phyloP scores from a whole-genome alignment of 208 protist species.

The Blechomonas ayalai region DNA sequence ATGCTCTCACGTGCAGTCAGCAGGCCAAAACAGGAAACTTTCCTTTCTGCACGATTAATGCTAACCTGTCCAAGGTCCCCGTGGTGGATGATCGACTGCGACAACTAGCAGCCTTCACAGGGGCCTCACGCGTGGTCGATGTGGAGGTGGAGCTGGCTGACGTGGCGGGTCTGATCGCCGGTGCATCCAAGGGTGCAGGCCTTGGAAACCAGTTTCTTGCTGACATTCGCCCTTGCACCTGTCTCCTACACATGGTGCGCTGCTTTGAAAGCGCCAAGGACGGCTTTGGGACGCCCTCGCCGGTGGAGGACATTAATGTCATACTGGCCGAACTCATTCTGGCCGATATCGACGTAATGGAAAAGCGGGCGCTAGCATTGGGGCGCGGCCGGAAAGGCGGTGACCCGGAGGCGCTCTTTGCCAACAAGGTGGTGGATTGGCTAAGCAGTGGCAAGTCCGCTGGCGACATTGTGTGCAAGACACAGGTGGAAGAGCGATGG shows the following conservation, averaged over 20 bases:
- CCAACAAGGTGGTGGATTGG: conserved; percentile 13
- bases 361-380: conserved; percentile 42
- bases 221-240: conserved; percentile 75
- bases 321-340: conserved; percentile 78
- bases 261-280: conserved; percentile 83
- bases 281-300: conserved; percentile 70
- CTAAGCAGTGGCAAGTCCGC: conserved; percentile 22
- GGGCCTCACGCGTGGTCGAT: conserved; percentile 54
- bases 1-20: conserved; percentile 85
- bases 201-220: conserved; percentile 85
- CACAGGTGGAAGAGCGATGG: conserved; percentile 26
- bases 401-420: conserved; percentile 28
- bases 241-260: conserved; percentile 83
- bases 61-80: conserved; percentile 70
- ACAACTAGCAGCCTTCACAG: conserved; percentile 55
- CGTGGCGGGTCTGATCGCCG: conserved; percentile 86
- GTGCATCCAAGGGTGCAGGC: conserved; percentile 76
- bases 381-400: conserved; percentile 27
- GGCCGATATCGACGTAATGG: conserved; percentile 71
- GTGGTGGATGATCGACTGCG: conserved; percentile 76
- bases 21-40: conserved; percentile 91
- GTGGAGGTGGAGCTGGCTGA: conserved; percentile 83
- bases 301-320: conserved; percentile 69
- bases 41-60: conserved; percentile 92
- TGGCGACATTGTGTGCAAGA: neutral